phyloP scores from a whole-genome alignment of 139 green algal genomes.

The Coelastrella sp. region DNA sequence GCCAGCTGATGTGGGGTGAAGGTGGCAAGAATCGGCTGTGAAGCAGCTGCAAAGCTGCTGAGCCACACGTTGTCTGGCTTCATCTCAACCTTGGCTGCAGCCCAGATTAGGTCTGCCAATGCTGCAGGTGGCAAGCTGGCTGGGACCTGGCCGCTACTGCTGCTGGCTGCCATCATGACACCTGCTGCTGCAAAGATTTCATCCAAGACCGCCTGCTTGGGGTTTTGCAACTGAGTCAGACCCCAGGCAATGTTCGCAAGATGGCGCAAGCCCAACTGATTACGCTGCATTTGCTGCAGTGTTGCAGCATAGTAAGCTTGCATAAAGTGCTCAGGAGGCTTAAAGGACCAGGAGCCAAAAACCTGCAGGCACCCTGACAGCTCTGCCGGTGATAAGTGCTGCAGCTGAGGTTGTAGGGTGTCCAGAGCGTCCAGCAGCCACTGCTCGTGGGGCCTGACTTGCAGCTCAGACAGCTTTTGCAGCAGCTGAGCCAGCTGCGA shows the following conservation, averaged over 20 bases:
- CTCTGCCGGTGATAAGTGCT: constrained; percentile 9
- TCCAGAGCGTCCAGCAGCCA: constrained; percentile 43
- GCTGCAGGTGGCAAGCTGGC: background rate
- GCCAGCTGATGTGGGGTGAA: constrained; percentile 41
- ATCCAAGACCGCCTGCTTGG: background rate
- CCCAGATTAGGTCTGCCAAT: constrained; percentile 37
- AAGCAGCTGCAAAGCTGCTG: background rate
- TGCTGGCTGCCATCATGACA: background rate
- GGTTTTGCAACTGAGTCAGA: constrained; percentile 31
- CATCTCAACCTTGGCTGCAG: constrained; percentile 13
- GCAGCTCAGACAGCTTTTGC: constrained; percentile 28
- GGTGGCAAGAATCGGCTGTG: background rate
- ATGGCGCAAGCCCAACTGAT: background rate
- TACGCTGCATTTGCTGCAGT: constrained; percentile 25
- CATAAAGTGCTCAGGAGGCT: constrained; percentile 30
- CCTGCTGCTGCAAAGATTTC: constrained; percentile 10
- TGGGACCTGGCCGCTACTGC: background rate
- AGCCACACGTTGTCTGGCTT: constrained; percentile 22
- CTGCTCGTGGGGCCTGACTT: constrained; percentile 36
- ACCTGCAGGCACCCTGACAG: constrained; percentile 25
- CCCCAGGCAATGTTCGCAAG: constrained; percentile 19
- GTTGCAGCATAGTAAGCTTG: background rate
- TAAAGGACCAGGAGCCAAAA: constrained; percentile 22
- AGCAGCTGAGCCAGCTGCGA: constrained; percentile 43
- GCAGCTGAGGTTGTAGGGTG: constrained; percentile 19